A percentile compares a stretch with the other conserved stretches of the same genome.
Conservation (phyloP, 108 stramenopile species). For the Halocafeteria seosinensis region DNA sequence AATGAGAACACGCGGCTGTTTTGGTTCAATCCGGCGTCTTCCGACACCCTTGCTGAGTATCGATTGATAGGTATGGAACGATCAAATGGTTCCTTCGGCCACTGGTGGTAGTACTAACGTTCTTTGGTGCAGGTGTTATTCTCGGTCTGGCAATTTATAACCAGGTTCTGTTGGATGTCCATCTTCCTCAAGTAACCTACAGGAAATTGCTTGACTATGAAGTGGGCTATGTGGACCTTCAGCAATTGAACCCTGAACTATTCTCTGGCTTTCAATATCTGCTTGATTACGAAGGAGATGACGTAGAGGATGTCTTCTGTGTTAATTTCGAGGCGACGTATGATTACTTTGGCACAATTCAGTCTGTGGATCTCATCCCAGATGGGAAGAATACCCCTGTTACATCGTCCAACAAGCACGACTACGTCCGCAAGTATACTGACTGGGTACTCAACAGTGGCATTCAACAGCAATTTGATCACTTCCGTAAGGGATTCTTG, state of each 20-base stretch:
- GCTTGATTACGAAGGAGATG: conserved; percentile 59
- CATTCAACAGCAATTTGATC: conserved; percentile 15
- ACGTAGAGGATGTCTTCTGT: conserved; percentile 65
- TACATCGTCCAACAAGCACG: conserved; percentile 54
- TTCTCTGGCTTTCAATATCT: conserved; percentile 47
- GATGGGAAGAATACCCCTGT: conserved; percentile 57
- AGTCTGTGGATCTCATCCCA: conserved; percentile 54
- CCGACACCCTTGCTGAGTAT: conserved; percentile 2
- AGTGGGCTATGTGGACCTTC: conserved; percentile 49
- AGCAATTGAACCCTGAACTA: conserved; percentile 48
- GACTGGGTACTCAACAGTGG: conserved; percentile 43
- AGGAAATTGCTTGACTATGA: conserved; percentile 46
- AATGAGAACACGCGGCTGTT: conserved; percentile 38
- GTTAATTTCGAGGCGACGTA: conserved; percentile 42
- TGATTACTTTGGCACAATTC: conserved; percentile 42
- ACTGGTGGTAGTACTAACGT: conserved; percentile 25
- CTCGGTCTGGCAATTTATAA: conserved; percentile 75
- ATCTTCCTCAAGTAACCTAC: conserved; percentile 62
- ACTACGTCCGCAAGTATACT: conserved; percentile 63
- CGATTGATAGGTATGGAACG: neutral
- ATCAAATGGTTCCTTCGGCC: conserved; percentile 8
- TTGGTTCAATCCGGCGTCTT: conserved; percentile 54
- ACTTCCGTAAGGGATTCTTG: conserved; percentile 24
- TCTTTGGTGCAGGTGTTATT: conserved; percentile 35
- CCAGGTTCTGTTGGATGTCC: conserved; percentile 62